Evolutionary conservation across 83 land plant species (phyloP).

Genomic region (Diphasiastrum complanatum): DNA sequence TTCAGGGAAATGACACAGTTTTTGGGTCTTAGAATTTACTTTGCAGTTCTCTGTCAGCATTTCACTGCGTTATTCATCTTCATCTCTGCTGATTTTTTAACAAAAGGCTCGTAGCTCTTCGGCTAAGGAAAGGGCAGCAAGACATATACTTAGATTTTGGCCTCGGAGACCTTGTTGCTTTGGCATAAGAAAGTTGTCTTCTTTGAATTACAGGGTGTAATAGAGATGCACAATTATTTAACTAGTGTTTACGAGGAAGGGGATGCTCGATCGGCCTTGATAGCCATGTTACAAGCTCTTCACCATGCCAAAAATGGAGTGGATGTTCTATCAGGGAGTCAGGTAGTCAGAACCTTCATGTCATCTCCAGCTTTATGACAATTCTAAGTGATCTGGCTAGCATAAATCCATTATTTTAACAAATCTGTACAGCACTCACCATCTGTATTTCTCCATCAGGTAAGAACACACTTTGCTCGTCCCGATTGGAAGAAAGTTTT

Average conservation of each 20-base stretch:
- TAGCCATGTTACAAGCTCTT: constrained; percentile 80
- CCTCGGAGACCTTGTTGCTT: no score
- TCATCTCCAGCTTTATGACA: not conserved
- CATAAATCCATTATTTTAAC: no score
- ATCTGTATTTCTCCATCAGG: constrained; percentile 22
- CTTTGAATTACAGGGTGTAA: constrained; percentile 37
- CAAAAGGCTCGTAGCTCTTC: no score
- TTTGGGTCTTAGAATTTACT: no score
- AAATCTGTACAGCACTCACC: not conserved
- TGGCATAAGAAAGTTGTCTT: not conserved
- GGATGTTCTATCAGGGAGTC: constrained; percentile 81
- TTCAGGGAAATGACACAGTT: no score
- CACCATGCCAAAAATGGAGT: constrained; percentile 87
- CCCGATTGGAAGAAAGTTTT: constrained; percentile 37
- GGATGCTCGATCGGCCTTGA: constrained; percentile 80
- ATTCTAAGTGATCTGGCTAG: no score
- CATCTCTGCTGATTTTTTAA: no score
- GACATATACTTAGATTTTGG: no score
- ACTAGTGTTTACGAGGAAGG: constrained; percentile 94
- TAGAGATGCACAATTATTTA: constrained; percentile 89
- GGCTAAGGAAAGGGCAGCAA: no score
- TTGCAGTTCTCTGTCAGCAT: no score
- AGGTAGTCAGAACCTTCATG: constrained; percentile 29
- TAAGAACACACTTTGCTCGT: constrained; percentile 31
- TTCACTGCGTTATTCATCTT: no score